These are phyloP conservation scores for Avena atlantica DNA, from an alignment of 176 grass and related monocot species.

Conservation along the genomic window DNA sequence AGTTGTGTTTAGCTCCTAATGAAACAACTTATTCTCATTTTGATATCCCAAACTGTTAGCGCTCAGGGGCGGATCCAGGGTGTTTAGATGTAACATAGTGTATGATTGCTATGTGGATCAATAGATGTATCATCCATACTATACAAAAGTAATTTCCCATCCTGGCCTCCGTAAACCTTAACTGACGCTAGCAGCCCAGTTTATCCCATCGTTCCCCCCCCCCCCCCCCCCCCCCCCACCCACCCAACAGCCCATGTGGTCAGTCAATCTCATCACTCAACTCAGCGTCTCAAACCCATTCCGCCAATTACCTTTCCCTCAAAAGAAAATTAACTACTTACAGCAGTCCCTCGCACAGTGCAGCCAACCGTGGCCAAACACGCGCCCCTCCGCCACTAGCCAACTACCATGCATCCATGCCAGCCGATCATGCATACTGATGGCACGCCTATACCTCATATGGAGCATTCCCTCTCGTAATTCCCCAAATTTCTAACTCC, in stretches of 20 bases:
- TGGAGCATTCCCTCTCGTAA: background rate
- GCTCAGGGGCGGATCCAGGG: background rate
- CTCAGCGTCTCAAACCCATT: background rate
- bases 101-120: background rate
- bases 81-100: background rate
- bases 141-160: background rate
- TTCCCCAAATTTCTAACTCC: background rate
- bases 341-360: background rate
- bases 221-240: background rate
- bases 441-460: background rate
- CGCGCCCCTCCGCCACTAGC: background rate
- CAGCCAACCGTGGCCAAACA: background rate
- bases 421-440: background rate
- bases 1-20: background rate
- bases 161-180: background rate
- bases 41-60: background rate
- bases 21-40: background rate
- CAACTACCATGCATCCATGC: background rate
- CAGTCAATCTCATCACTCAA: slow-evolving; percentile 4
- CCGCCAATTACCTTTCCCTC: background rate
- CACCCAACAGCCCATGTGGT: background rate
- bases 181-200: background rate
- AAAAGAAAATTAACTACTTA: background rate
- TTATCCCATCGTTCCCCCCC: background rate
- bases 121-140: background rate